Conservation (phyloP, 2,329 filamentous ascomycete species). For the Pezicula neosporulosa region DNA sequence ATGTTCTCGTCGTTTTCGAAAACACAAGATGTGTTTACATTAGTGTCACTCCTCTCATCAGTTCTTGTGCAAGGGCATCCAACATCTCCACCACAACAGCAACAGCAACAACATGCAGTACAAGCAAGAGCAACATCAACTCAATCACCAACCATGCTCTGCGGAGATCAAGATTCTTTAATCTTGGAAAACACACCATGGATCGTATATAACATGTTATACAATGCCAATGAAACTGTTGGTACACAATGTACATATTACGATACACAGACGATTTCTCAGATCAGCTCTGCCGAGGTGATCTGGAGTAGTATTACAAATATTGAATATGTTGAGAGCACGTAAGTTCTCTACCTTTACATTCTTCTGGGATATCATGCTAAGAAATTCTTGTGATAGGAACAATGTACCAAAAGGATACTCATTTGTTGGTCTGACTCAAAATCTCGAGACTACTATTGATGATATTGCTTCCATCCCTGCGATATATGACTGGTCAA, state of each 20-base stretch:
- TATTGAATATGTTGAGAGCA: constrained; percentile 33
- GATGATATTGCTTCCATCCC: constrained; percentile 36
- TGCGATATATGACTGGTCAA: constrained; percentile 35
- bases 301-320: constrained; percentile 35
- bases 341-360: constrained; percentile 1
- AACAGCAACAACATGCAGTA: too few relatives aligned
- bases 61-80: too few relatives aligned
- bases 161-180: constrained; percentile 21
- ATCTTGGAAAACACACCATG: constrained; percentile 36
- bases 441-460: constrained; percentile 36
- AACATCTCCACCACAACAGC: too few relatives aligned
- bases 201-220: constrained; percentile 44
- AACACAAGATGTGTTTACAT: too few relatives aligned
- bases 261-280: constrained; percentile 25
- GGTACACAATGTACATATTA: constrained; percentile 38
- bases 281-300: constrained; percentile 30
- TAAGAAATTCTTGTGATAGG: background rate
- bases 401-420: constrained; percentile 40
- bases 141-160: constrained; percentile 11
- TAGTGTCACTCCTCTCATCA: too few relatives aligned
- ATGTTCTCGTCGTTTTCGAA: too few relatives aligned
- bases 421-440: constrained; percentile 39
- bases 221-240: constrained; percentile 34
- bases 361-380: background rate
- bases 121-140: too few relatives aligned